Conservation (phyloP, 1,284 basidiomycete species). For the Lentinula novae-zelandiae region DNA sequence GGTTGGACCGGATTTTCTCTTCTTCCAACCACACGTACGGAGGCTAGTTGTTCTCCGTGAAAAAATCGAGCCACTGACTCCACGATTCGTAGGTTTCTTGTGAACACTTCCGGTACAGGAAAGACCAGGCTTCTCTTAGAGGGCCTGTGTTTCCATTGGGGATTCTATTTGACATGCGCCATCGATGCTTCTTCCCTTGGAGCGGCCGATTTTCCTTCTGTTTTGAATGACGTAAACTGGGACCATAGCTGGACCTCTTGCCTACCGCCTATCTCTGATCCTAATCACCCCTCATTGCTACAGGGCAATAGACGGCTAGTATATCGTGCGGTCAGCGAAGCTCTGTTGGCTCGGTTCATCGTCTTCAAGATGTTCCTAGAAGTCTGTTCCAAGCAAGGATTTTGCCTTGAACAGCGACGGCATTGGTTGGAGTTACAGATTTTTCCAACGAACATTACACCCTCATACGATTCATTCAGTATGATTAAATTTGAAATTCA, state of each 20-base stretch:
- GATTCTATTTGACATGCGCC: conserved; percentile 11
- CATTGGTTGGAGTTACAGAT: conserved; percentile 6
- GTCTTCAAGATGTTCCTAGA: conserved; percentile 7
- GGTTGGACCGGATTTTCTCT: conserved; percentile 34
- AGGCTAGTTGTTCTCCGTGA: conserved; percentile 15
- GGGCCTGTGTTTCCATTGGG: conserved; percentile 14
- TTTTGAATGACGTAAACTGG: background rate
- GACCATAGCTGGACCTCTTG: background rate
- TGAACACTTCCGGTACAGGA: conserved; percentile 14
- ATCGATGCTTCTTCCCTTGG: background rate
- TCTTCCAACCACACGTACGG: conserved; percentile 34
- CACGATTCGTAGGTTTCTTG: conserved; percentile 2
- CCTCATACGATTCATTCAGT: background rate
- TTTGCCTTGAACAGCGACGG: background rate
- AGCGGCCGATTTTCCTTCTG: background rate
- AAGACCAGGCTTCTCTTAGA: conserved; percentile 14
- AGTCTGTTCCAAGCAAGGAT: background rate
- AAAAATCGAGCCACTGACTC: background rate
- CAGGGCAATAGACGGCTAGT: background rate
- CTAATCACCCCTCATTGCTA: background rate
- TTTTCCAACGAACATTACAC: background rate
- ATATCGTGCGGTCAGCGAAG: background rate
- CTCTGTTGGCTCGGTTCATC: background rate
- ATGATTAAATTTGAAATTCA: background rate
- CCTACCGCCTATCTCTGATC: background rate